Percentiles rank a stretch among this genome's conserved stretches.
These are phyloP conservation scores for Hippophae rhamnoides DNA, from an alignment of 306 rosid genomes.

Conservation along the genomic window DNA sequence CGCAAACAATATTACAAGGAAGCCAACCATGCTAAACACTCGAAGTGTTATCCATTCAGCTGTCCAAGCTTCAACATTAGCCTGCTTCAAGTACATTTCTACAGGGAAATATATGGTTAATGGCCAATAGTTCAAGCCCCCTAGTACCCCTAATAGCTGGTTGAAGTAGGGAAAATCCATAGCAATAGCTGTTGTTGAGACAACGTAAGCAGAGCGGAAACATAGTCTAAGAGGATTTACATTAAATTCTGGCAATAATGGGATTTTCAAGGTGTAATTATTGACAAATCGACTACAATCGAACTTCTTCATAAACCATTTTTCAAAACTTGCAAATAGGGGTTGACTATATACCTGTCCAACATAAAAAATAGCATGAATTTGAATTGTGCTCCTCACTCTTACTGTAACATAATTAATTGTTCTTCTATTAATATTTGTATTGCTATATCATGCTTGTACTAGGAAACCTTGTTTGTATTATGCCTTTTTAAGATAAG, in stretches of 20 bases:
- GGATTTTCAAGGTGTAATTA: constrained; percentile 27
- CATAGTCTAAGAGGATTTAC: constrained; percentile 35
- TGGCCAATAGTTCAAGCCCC: constrained; percentile 55
- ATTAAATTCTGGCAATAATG: constrained; percentile 29
- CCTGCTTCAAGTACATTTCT: constrained; percentile 54
- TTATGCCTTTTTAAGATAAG: no score
- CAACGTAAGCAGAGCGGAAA: constrained; percentile 47
- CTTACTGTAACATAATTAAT: no score
- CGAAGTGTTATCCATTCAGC: constrained; percentile 46
- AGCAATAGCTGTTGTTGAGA: constrained; percentile 38
- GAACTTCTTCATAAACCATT: constrained; percentile 31
- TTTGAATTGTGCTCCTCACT: no score
- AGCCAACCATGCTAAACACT: constrained; percentile 33
- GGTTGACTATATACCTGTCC: constrained; percentile 67
- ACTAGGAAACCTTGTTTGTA: no score
- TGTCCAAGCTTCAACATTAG: constrained; percentile 39
- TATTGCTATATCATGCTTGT: no score
- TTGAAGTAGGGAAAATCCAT: constrained; percentile 67
- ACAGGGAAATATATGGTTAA: constrained; percentile 54
- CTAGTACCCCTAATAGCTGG: constrained; percentile 56
- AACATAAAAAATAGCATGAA: background rate
- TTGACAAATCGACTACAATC: constrained; percentile 36
- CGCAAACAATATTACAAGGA: constrained; percentile 38
- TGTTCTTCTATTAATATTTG: no score
- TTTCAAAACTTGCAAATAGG: constrained; percentile 48